Evolutionary conservation across 306 rosid genomes (phyloP).

Genomic region (Quercus glauca): DNA sequence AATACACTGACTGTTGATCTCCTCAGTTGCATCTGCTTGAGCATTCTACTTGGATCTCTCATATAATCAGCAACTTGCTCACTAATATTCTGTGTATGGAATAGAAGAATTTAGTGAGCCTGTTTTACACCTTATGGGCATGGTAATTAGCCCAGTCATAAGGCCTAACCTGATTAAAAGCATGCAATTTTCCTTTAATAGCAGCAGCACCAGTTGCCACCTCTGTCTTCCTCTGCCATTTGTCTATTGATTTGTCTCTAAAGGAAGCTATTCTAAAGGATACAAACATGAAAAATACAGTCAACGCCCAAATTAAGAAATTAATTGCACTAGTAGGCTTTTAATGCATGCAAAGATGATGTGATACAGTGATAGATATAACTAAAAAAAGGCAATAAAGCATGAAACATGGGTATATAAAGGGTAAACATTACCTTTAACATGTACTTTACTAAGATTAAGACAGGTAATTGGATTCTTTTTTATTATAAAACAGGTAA

Average conservation of each 20-base stretch:
- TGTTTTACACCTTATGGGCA: background rate
- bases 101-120: conserved; percentile 2
- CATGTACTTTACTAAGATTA: background rate
- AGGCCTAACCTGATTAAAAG: conserved; percentile 79
- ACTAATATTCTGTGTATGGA: conserved; percentile 61
- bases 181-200: conserved; percentile 71
- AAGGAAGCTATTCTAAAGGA: conserved; percentile 66
- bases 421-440: background rate
- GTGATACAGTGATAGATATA: no score
- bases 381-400: background rate
- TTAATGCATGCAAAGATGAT: background rate
- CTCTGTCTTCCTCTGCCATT: conserved; percentile 92
- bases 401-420: background rate
- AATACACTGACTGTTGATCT: conserved; percentile 54
- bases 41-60: conserved; percentile 94
- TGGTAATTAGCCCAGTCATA: conserved; percentile 14
- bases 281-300: conserved; percentile 26
- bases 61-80: conserved; percentile 77
- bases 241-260: conserved; percentile 76
- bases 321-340: background rate
- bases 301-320: background rate
- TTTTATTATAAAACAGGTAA: no score
- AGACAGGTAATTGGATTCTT: background rate
- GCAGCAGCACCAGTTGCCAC: conserved; percentile 91
- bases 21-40: conserved; percentile 77